These are phyloP conservation scores for Aureobasidium pullulans DNA, from an alignment of 2,329 filamentous ascomycete genomes.

Conservation along the genomic window DNA sequence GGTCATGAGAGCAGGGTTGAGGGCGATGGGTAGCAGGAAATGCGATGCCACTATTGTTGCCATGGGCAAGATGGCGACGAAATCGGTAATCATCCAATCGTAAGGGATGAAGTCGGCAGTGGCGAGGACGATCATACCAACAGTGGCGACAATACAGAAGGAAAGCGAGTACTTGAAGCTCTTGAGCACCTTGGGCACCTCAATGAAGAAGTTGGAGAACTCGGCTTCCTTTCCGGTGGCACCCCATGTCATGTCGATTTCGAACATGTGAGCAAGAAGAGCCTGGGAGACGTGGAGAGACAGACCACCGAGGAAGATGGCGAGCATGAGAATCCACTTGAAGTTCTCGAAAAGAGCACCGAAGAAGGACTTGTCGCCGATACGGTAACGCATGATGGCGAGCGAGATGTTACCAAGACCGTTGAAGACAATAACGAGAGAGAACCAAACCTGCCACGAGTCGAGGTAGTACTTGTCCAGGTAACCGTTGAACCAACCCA, in stretches of 20 bases:
- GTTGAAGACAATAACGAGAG: slow-evolving; percentile 59
- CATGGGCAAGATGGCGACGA: slow-evolving; percentile 69
- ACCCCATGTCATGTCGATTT: slow-evolving; percentile 80
- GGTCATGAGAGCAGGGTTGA: slow-evolving; percentile 74
- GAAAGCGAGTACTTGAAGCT: slow-evolving; percentile 69
- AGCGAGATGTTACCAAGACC: slow-evolving; percentile 54
- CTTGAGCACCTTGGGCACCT: slow-evolving; percentile 70
- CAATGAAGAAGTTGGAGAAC: slow-evolving; percentile 77
- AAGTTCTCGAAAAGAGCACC: slow-evolving; percentile 48
- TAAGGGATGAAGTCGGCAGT: slow-evolving; percentile 57
- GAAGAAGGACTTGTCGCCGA: slow-evolving; percentile 47
- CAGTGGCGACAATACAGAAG: slow-evolving; percentile 52
- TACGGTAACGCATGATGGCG: slow-evolving; percentile 56
- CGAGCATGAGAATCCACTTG: slow-evolving; percentile 57
- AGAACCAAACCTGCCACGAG: slow-evolving; percentile 57
- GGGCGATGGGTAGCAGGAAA: slow-evolving; percentile 61
- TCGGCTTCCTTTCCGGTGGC: slow-evolving; percentile 77
- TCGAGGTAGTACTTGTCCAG: slow-evolving; percentile 62
- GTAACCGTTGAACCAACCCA: slow-evolving; percentile 63
- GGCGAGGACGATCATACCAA: slow-evolving; percentile 58
- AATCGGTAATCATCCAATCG: slow-evolving; percentile 39
- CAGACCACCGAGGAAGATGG: slow-evolving; percentile 75
- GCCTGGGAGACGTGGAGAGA: slow-evolving; percentile 76
- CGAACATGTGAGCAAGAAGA: slow-evolving; percentile 73
- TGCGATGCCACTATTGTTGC: slow-evolving; percentile 62